Base-by-base conservation (phyloP, 1,284 basidiomycete genomes). In the Phlebopus sp. region DNA sequence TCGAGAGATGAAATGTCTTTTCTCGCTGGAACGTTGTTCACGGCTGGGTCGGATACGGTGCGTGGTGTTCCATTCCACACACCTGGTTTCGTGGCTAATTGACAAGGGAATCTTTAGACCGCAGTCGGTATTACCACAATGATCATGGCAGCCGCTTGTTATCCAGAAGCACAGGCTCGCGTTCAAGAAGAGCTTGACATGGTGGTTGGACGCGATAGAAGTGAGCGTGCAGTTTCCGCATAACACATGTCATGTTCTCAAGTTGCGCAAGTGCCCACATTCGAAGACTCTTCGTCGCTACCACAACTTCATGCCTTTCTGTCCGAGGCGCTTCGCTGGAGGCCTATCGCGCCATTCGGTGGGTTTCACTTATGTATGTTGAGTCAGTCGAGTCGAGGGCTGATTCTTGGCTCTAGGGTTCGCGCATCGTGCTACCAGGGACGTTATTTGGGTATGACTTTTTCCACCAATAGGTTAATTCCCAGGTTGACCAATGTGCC, bases 171-270 rank as follows among this genome's bases (percentile, higher is more conserved):
- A 2, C 80, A 83, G 47, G 64, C 56, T 6, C 67, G 62, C 34
- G 80, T 86, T 0, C 82, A 83, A 55, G 73, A 76, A 9, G 81
- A 87, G 59, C 59, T 89, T 4, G 82, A 87, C 48, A 42, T 48
- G 3, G 72, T 86, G 0, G 63, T 84, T 15, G 82, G 82, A 0
- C 64, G 58, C 14, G 73, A 75, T 29, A 68, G 78, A 60, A 53
- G 81, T 77, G 57, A 39, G 69, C 60, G 8, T n/a, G n/a, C 7
- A 9, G 9, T 39, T 30, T 23, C 36, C 25, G 27, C 35, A 25
- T 23, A n/a, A 13, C 1, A 7, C 10, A 23, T 34, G 11, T 30
- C 2, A 29, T 17, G 3, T n/a, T 46, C 29, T 45, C 14, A 25
- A 13, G 21, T 11, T 8, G 37, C 14, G 19, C 11, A 53, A 78